These are phyloP conservation scores for Suillus bovinus DNA, from an alignment of 768 basidiomycete species.

Conservation along the genomic window DNA sequence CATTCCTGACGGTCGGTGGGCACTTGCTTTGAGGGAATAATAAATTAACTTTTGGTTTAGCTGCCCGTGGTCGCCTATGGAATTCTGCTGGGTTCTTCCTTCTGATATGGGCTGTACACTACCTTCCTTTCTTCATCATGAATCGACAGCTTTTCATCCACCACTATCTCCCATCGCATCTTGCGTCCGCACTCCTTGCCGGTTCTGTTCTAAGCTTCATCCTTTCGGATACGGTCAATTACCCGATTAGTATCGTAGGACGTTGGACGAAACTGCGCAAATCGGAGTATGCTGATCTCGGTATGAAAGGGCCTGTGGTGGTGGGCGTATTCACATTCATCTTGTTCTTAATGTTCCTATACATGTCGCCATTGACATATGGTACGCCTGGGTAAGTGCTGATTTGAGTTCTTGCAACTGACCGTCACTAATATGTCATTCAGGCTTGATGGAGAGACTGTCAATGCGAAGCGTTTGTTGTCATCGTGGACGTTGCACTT, in stretches of 20 bases:
- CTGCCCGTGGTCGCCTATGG: conserved; percentile 90
- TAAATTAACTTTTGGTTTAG: conserved; percentile 41
- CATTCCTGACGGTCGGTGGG: conserved; percentile 78
- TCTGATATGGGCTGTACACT: conserved; percentile 93
- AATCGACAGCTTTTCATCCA: conserved; percentile 95
- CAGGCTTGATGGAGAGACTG: conserved; percentile 82
- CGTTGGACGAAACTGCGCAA: conserved; percentile 57
- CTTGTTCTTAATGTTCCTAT: conserved; percentile 68
- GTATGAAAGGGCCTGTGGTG: conserved; percentile 71
- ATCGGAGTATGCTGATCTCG: conserved; percentile 68
- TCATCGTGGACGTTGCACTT: conserved; percentile 95
- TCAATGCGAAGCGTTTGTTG: conserved; percentile 81
- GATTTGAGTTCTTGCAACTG: conserved; percentile 9
- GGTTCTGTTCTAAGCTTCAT: conserved; percentile 92
- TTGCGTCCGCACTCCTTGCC: conserved; percentile 89
- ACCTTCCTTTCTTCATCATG: conserved; percentile 98
- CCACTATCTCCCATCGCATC: conserved; percentile 96
- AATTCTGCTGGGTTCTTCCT: conserved; percentile 97
- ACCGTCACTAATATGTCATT: conserved; percentile 16
- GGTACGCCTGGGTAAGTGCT: conserved; percentile 88
- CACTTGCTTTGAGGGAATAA: neutral
- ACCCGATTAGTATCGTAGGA: conserved; percentile 80
- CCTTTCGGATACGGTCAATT: conserved; percentile 88
- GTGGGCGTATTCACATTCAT: conserved; percentile 56
- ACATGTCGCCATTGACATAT: conserved; percentile 89